Evolutionary conservation across 2,329 filamentous ascomycete genomes (phyloP).

Genomic region (Paraphoma sp.): DNA sequence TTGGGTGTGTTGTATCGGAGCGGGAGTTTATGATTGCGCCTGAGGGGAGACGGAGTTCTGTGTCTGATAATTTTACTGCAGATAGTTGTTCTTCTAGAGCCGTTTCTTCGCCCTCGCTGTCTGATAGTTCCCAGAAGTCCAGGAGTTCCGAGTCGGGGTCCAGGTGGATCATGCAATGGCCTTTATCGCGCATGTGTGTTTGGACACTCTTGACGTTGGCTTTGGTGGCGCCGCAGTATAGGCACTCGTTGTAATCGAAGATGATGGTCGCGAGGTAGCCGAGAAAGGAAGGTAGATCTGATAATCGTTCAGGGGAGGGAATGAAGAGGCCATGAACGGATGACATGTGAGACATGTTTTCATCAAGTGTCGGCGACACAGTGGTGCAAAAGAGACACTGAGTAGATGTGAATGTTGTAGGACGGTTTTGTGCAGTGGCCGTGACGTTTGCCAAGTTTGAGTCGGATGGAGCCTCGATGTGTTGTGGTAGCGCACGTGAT

Average conservation of each 20-base stretch:
- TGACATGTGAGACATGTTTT: slow-evolving; percentile 39
- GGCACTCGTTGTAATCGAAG: slow-evolving; percentile 39
- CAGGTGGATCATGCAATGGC: slow-evolving; percentile 44
- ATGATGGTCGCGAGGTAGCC: slow-evolving; percentile 39
- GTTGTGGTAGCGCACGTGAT: neutral
- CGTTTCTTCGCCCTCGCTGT: slow-evolving; percentile 8
- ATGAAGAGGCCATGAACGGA: slow-evolving; percentile 35
- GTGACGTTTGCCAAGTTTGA: too few species aligned
- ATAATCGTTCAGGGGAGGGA: slow-evolving; percentile 28
- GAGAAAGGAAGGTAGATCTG: slow-evolving; percentile 36
- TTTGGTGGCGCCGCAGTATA: slow-evolving; percentile 43
- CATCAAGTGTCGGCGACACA: slow-evolving; percentile 4
- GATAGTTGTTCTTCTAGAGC: neutral
- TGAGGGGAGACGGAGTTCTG: slow-evolving; percentile 25
- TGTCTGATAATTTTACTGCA: slow-evolving; percentile 14
- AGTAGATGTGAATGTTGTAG: neutral
- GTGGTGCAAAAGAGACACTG: slow-evolving; percentile 41
- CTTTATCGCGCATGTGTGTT: slow-evolving; percentile 46
- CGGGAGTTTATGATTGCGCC: slow-evolving; percentile 18
- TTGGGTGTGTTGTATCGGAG: slow-evolving; percentile 12
- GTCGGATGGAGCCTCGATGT: too few species aligned
- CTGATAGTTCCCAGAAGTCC: slow-evolving; percentile 38
- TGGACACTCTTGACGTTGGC: slow-evolving; percentile 31
- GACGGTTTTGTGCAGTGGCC: neutral
- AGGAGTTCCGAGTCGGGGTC: slow-evolving; percentile 39